Base-by-base conservation (phyloP, 306 rosid genomes). In the Neltuma alba region DNA sequence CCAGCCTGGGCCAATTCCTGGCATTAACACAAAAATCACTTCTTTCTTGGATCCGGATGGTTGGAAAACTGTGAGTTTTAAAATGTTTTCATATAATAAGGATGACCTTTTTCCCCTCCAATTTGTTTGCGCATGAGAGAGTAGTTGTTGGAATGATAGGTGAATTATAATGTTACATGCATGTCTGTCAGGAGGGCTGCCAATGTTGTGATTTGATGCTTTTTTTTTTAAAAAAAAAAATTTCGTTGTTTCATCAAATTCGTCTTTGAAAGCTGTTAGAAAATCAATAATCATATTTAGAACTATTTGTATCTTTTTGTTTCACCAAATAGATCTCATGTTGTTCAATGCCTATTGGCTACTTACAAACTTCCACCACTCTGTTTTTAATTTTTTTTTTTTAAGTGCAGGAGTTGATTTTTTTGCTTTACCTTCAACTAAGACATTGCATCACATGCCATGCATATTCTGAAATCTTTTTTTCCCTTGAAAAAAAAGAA, bases 21-120 rank as follows among this genome's bases (percentile, higher is more conserved):
- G 99, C 64, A 23, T 95, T 62, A 91, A 89, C 90, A 95, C 99
- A 79, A 95, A 95, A 81, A 91, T 95, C 62, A 80, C 88, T 71
- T 55, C 98, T 83, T 95, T 95, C 87, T 78, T 95, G 60, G 97
- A 95, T 79, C 98, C 98, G 31, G 99, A 95, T 89, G 99, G 99
- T 62, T 93, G 99, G 99, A 95, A 95, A 86, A 92, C 98, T 64
- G 99, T 95, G 82, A 87, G 99, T 85, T 40, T n/a, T 62, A 6
- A 36, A 14, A 21, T 70, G 28, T 58, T 27, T 14, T 31, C 18
- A 4, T 0, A 5, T 3, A 1, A 5, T 38, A 23, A 0, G 33
- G 18, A 57, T 57, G 55, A 30, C 44, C 44, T 33, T 54, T 52
- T 52, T 2, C 58, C 25, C 58, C 20, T 37, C 23, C 65, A 45